These are phyloP conservation scores for Amphichorda felina DNA, from an alignment of 2,329 filamentous ascomycete species.

Conservation along the genomic window DNA sequence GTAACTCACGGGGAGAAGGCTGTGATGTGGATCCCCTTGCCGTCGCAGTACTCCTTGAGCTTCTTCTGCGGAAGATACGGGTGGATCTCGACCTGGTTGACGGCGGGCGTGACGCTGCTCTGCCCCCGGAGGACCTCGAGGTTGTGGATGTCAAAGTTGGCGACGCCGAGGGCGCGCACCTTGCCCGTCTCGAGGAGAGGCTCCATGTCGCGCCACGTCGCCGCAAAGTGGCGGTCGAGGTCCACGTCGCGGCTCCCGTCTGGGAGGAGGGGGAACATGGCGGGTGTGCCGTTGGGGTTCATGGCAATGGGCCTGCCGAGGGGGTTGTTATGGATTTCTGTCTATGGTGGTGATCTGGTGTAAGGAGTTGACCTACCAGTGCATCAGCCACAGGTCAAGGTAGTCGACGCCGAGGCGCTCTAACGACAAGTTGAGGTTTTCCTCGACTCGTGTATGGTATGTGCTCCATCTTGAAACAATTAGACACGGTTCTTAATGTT, in stretches of 20 bases:
- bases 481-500: no score
- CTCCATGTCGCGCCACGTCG: slow-evolving; percentile 27
- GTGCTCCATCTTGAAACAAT: slow-evolving; percentile 33
- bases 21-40: slow-evolving; percentile 42
- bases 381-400: slow-evolving; percentile 35
- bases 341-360: background rate
- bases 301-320: no score
- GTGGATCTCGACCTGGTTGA: slow-evolving; percentile 60
- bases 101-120: slow-evolving; percentile 43
- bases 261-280: slow-evolving; percentile 26
- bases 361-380: slow-evolving; percentile 31
- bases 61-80: slow-evolving; percentile 52
- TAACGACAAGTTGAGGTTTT: slow-evolving; percentile 32
- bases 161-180: slow-evolving; percentile 33
- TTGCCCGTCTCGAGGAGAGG: slow-evolving; percentile 23
- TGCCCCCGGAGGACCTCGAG: slow-evolving; percentile 32
- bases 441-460: slow-evolving; percentile 34
- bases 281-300: background rate
- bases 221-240: slow-evolving; percentile 27
- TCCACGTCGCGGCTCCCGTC: slow-evolving; percentile 55
- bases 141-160: slow-evolving; percentile 31
- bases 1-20: slow-evolving; percentile 13
- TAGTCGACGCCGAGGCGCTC: slow-evolving; percentile 35
- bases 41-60: slow-evolving; percentile 42
- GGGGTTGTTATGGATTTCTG: background rate